Conservation (phyloP, 768 basidiomycete genomes). For the Mycena albidolilacea region DNA sequence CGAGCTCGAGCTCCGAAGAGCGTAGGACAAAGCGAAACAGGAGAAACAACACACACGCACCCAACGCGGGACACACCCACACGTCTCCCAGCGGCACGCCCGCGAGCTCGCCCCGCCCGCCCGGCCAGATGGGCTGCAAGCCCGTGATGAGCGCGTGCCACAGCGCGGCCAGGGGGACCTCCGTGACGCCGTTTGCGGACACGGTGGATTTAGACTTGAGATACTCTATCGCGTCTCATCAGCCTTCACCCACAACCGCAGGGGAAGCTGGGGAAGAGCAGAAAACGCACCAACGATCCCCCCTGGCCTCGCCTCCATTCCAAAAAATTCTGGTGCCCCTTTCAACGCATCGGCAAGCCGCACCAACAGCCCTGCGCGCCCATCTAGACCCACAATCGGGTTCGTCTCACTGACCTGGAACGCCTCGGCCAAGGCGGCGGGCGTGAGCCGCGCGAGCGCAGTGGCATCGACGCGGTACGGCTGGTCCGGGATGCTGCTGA, state of each 20-base stretch:
- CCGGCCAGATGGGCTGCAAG: constrained; percentile 91
- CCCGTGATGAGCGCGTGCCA: constrained; percentile 90
- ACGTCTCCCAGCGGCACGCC: constrained; percentile 90
- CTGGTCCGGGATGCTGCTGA: constrained; percentile 75
- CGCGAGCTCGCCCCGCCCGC: constrained; percentile 74
- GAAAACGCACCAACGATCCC: constrained; percentile 85
- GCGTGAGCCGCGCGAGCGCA: constrained; percentile 76
- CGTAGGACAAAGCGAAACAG: too few species aligned
- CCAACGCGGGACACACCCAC: constrained; percentile 84
- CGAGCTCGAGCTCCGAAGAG: too few species aligned
- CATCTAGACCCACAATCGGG: constrained; percentile 92
- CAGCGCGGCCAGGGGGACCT: constrained; percentile 79
- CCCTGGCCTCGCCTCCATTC: constrained; percentile 81
- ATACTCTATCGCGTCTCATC: constrained; percentile 64
- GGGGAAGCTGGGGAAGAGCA: too few species aligned
- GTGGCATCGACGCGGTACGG: constrained; percentile 84
- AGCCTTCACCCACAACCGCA: too few species aligned
- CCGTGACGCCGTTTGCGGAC: constrained; percentile 47
- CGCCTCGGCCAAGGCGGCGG: constrained; percentile 69
- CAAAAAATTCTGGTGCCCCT: constrained; percentile 78
- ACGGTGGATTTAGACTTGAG: constrained; percentile 68
- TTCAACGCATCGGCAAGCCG: constrained; percentile 82
- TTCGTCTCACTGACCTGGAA: constrained; percentile 88
- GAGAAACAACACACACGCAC: constrained; percentile 24
- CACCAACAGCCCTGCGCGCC: constrained; percentile 82